Conservation (phyloP, 2,329 filamentous ascomycete genomes). For the Colletotrichum sp. region DNA sequence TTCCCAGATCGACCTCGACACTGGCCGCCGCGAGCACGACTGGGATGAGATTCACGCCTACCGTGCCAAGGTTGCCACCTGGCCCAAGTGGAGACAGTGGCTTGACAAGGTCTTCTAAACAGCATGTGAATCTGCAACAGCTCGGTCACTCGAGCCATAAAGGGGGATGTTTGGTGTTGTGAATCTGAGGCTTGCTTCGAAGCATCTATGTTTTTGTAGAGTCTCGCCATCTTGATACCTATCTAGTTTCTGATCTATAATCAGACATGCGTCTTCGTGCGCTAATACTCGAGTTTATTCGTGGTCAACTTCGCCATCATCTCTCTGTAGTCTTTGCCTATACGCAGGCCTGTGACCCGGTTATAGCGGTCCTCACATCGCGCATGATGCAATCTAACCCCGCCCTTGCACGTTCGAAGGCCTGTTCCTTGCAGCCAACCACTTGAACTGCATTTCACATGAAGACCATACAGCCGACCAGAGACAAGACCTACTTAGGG, state of each 20-base stretch:
- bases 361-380: accelerated
- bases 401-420: neutral
- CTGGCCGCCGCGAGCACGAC: constrained; percentile 67
- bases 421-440: neutral
- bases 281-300: neutral
- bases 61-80: constrained; percentile 52
- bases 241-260: neutral
- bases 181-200: neutral
- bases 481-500: neutral
- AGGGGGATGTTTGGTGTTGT: neutral
- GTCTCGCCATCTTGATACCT: constrained; percentile 14
- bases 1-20: constrained; percentile 70
- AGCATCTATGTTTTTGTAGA: neutral
- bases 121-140: neutral
- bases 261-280: neutral
- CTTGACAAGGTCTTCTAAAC: constrained; percentile 42
- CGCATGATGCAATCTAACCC: neutral
- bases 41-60: constrained; percentile 67
- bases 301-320: neutral
- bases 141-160: neutral
- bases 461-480: accelerated
- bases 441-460: neutral
- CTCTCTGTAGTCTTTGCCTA: no score
- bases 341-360: neutral
- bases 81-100: constrained; percentile 55